Base-by-base conservation (phyloP, 2,329 filamentous ascomycete genomes). In the Fonsecaea pugnacius region DNA sequence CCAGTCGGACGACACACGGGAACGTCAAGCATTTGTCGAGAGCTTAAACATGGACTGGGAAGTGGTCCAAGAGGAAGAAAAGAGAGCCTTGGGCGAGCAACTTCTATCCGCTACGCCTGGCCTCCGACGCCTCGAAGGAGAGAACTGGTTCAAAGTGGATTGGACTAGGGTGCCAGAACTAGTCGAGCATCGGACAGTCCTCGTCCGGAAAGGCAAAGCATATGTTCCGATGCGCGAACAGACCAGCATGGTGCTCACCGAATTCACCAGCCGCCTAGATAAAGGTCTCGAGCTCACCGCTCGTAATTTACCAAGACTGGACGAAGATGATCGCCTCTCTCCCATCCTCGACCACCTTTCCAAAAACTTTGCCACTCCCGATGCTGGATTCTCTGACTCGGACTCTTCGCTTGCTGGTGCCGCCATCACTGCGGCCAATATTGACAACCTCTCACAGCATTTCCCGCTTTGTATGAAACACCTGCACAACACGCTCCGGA, bases 401-500 rank as follows among this genome's bases (percentile, higher is more conserved):
- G 83, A 87, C 63, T 84, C 84, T 0, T 82, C 87, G 2, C 83
- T 91, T 7, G 82, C 85, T 4, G 91, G 91, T 10, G 87, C 89
- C 16, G 85, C 89, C 50, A 91, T 96, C 69, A 89, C 87, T 8
- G 92, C 92, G 1, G 83, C 86, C 68, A 91, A 90, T 72, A 87
- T 99, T 69, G 92, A 97, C 76, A 83, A 82, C 27, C 85, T 98
- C 3, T 89, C 90, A 2, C 83, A 89, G 63, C 88, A 94, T 76
- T 96, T 96, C 80, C 92, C 92, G 0, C 86, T 96, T 7, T 98
- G 95, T 80, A 98, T 98, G 94, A 89, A 90, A 65, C 90, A 95
- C 75, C 83, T 99, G 27, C 95, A 99, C 77, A 88, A 87, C 60
- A 90, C 90, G 2, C 83, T 99, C 35, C 90, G 92, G 61, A 90